These are phyloP conservation scores for Russula vinacea DNA, from an alignment of 768 basidiomycete genomes.

Conservation along the genomic window DNA sequence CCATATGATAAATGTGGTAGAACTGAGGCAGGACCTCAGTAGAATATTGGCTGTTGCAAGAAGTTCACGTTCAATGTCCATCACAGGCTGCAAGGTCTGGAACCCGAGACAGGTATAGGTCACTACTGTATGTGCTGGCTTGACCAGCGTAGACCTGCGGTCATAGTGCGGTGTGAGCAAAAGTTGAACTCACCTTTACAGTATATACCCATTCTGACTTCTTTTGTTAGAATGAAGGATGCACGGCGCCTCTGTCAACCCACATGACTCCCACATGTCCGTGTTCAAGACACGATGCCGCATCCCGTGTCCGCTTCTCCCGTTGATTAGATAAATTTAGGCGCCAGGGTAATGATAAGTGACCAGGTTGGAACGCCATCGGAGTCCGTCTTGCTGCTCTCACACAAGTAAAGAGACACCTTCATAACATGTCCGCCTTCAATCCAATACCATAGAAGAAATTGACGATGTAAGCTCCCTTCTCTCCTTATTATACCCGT, in stretches of 20 bases:
- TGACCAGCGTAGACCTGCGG: too few relatives aligned
- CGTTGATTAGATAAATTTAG: not conserved
- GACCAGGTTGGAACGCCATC: not conserved
- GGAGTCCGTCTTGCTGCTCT: not conserved
- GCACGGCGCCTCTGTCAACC: too few relatives aligned
- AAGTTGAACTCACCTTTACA: too few relatives aligned
- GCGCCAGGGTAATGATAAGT: not conserved
- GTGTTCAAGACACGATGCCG: too few relatives aligned
- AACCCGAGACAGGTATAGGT: too few relatives aligned
- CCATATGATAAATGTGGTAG: not conserved
- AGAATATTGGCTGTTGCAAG: not conserved
- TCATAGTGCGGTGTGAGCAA: too few relatives aligned
- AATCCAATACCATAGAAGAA: slow-evolving; percentile 16
- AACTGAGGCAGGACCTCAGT: too few relatives aligned
- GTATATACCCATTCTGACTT: too few relatives aligned
- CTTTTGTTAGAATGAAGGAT: too few relatives aligned
- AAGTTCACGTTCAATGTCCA: not conserved
- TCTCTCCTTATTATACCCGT: not conserved
- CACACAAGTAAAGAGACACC: not conserved
- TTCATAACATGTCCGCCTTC: slow-evolving; percentile 13
- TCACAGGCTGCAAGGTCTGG: too few relatives aligned
- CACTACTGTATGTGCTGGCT: too few relatives aligned
- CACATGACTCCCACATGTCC: too few relatives aligned
- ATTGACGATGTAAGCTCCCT: slow-evolving; percentile 7
- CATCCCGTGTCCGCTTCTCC: not conserved